A percentile compares a stretch with the other conserved stretches of the same genome.
phyloP scores from a whole-genome alignment of 148 eudicot species.

The Dianthus caryophyllus region DNA sequence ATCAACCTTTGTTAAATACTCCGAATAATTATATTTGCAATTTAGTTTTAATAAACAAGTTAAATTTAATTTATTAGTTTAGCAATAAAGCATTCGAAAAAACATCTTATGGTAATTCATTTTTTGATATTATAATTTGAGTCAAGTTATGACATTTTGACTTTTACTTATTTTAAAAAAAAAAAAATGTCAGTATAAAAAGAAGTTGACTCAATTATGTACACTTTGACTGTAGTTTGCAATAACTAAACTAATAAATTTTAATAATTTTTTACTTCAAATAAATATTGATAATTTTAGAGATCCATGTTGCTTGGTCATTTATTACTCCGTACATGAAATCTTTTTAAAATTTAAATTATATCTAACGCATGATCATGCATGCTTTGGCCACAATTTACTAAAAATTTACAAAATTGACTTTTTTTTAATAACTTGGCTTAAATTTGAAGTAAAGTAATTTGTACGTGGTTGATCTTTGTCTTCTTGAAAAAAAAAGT shows the following conservation, averaged over 20 bases:
- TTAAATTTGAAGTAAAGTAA: slow-evolving; percentile 2
- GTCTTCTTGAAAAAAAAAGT: too few species aligned
- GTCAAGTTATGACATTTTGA: too few species aligned
- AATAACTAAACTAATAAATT: neutral
- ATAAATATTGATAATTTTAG: too few species aligned
- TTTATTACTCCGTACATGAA: neutral
- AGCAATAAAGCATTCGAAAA: too few species aligned
- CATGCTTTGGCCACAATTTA: slow-evolving; percentile 8
- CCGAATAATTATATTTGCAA: too few species aligned
- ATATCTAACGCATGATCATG: neutral
- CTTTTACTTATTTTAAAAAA: too few species aligned
- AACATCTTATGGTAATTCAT: too few species aligned
- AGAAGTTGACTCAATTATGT: neutral
- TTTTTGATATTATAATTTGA: too few species aligned
- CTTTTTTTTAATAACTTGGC: neutral
- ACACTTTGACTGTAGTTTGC: neutral
- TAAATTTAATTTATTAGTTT: too few species aligned
- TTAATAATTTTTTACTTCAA: too few species aligned
- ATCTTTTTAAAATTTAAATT: slow-evolving; percentile 5
- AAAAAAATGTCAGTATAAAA: slow-evolving; percentile 2
- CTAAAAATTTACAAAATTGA: neutral
- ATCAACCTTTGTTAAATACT: too few species aligned
- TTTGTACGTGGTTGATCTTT: neutral
- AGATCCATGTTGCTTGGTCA: slow-evolving; percentile 12
- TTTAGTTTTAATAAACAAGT: too few species aligned